Conservation (phyloP, 352 stramenopile species). For the Phytophthora fragariaefolia region DNA sequence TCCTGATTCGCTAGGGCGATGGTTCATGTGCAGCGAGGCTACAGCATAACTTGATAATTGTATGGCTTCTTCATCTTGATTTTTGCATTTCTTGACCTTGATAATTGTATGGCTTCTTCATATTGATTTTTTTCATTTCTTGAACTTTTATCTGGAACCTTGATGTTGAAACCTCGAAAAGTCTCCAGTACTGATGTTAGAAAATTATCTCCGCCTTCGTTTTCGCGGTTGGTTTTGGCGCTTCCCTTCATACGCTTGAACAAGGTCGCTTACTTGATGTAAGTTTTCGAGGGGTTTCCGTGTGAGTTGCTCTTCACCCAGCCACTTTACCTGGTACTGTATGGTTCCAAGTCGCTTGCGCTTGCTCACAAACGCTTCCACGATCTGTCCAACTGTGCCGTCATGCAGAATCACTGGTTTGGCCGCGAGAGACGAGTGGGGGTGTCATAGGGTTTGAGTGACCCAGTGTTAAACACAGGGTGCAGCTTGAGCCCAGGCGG, state of each 20-base stretch:
- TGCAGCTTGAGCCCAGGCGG: neutral
- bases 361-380: conserved; percentile 3
- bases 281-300: neutral
- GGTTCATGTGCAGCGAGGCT: no score
- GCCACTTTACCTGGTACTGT: neutral
- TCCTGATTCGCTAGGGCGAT: conserved; percentile 1
- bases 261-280: neutral
- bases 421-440: neutral
- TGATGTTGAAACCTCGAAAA: neutral
- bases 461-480: neutral
- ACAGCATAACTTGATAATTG: neutral
- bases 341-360: neutral
- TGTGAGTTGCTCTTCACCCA: neutral
- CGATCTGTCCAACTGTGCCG: neutral
- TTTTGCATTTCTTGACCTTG: no score
- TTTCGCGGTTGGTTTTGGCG: neutral
- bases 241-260: neutral
- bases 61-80: neutral
- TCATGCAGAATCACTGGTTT: neutral
- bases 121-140: neutral
- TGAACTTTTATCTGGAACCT: no score
- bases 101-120: neutral
- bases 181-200: neutral
- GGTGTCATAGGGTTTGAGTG: neutral
- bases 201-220: neutral